Conservation (phyloP, 2,329 filamentous ascomycete species). For the Colletotrichum euphorbiae region DNA sequence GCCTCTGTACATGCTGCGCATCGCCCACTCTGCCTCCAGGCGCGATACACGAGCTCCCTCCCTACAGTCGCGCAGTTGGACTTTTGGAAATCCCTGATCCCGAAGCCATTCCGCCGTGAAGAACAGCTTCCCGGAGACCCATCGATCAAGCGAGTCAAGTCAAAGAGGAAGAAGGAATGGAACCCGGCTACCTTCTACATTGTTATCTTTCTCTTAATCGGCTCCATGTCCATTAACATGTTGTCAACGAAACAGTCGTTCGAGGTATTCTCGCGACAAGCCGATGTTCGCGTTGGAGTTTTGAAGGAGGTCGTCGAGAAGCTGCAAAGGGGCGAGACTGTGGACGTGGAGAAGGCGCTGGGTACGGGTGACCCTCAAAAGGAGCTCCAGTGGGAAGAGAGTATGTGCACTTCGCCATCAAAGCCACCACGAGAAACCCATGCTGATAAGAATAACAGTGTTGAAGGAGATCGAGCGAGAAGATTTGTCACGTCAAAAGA, state of each 20-base stretch:
- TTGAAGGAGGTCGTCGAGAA: slow-evolving; percentile 80
- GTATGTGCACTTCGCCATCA: slow-evolving; percentile 57
- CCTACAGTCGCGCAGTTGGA: slow-evolving; percentile 67
- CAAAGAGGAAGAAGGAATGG: slow-evolving; percentile 71
- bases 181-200: slow-evolving; percentile 88
- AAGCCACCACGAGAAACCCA: neutral
- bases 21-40: slow-evolving; percentile 21
- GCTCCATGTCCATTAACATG: slow-evolving; percentile 95
- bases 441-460: slow-evolving; percentile 57
- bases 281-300: slow-evolving; percentile 81
- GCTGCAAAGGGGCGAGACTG: slow-evolving; percentile 77
- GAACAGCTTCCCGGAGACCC: slow-evolving; percentile 50
- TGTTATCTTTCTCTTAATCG: slow-evolving; percentile 85
- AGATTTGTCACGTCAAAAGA: slow-evolving; percentile 63
- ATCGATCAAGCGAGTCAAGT: slow-evolving; percentile 48
- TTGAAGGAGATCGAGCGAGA: slow-evolving; percentile 75
- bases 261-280: slow-evolving; percentile 76
- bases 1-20: slow-evolving; percentile 12
- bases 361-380: slow-evolving; percentile 80
- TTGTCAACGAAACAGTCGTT: slow-evolving; percentile 83
- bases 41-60: slow-evolving; percentile 52
- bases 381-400: slow-evolving; percentile 90
- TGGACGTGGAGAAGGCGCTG: slow-evolving; percentile 85
- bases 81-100: slow-evolving; percentile 78
- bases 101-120: slow-evolving; percentile 70